Evolutionary conservation across 78 protist species (phyloP).

Genomic region (Dictyostelium brefeldianum): DNA sequence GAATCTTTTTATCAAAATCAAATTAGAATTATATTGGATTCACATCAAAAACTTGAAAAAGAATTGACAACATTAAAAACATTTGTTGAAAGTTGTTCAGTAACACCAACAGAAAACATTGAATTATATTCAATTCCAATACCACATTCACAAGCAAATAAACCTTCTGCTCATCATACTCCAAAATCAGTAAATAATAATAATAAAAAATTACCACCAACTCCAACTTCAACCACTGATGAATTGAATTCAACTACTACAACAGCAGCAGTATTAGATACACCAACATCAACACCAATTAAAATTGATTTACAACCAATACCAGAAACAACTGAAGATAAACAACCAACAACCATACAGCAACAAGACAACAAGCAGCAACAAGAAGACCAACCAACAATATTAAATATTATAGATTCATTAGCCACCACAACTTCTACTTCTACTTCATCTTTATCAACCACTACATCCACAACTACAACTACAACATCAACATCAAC

Average conservation of each 20-base stretch:
- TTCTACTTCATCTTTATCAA: too few species aligned
- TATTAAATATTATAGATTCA: too few species aligned
- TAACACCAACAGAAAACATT: neutral
- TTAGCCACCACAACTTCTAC: too few species aligned
- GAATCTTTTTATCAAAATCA: neutral
- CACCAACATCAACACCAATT: too few species aligned
- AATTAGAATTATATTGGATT: neutral
- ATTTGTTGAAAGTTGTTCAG: neutral
- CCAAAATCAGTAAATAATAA: neutral
- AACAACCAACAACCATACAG: too few species aligned
- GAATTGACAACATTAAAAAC: neutral
- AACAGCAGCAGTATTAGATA: neutral
- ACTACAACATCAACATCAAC: too few species aligned
- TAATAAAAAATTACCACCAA: neutral
- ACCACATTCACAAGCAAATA: neutral
- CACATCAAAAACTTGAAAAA: slow-evolving; percentile 12
- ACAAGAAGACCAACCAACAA: too few species aligned
- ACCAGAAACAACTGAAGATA: too few species aligned
- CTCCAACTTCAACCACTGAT: neutral
- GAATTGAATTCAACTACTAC: neutral
- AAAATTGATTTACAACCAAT: too few species aligned
- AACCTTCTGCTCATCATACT: neutral
- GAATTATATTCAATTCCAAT: neutral
- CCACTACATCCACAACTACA: too few species aligned
- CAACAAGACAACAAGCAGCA: too few species aligned